Base-by-base conservation (phyloP, 257 asterid species). In the Paraleonurus japonicus region DNA sequence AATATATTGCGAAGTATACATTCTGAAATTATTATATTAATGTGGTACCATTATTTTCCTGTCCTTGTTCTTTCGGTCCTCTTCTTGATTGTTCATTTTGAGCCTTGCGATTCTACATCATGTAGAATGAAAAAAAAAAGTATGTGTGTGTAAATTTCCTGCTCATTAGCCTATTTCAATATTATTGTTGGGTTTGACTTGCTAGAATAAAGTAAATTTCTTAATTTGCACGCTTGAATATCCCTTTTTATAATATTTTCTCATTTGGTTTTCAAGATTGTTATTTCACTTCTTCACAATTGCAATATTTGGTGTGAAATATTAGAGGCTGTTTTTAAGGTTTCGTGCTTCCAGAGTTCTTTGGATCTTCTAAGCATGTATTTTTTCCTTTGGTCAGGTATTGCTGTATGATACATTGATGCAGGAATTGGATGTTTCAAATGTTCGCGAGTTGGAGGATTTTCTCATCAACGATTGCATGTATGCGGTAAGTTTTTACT, bases 401-500 rank as follows among this genome's bases (percentile, higher is more conserved):
- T 87, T 92, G 76, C 82, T 90, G 7, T 92, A 92, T 69, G 98
- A 88, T 69, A 79, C 80, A 47, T 81, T 92, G 81, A 89, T 89
- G 90, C 85, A 73, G 69, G 98, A 92, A 74, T 79, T 92, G 92
- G 98, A 92, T 81, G 88, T 92, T 73, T 74, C 87, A 65, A 92
- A 92, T 78, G 96, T 92, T 70, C 98, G 98, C 15, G 92, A 88
- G 76, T 86, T 92, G 75, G 98, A 92, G 75, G 98, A 92, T 84
- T 92, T 92, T 78, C 89, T 92, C 75, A 92, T 92, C 67, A 92
- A 89, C 51, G 87, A 88, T 79, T 92, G 98, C 85, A 92, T 92
- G 96, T 89, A 92, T 83, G 88, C 84, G 95, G 98, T 92, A 86
- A 76, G 98, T 84, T 60, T 59, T 55, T 67, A 39, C 51, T 60